Evolutionary conservation across 176 grass and related monocot genomes (phyloP).

Genomic region (Phyllostachys edulis): DNA sequence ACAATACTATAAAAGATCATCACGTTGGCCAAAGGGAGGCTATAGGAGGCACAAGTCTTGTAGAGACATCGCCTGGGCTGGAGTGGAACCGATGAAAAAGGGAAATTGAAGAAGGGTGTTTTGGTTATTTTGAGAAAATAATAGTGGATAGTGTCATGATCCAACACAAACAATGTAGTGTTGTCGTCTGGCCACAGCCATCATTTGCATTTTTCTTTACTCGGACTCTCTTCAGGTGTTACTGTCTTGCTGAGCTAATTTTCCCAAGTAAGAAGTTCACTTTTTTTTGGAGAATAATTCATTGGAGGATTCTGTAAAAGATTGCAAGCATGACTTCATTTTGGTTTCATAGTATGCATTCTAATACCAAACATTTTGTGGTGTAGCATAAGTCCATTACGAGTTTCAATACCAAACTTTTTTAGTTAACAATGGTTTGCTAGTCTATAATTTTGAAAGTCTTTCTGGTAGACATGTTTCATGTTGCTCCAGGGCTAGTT

Average conservation of each 20-base stretch:
- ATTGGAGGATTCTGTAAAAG: background rate
- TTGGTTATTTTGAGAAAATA: slow-evolving; percentile 18
- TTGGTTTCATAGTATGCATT: too few relatives aligned
- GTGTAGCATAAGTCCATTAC: background rate
- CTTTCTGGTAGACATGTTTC: background rate
- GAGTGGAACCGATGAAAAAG: background rate
- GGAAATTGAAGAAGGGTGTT: background rate
- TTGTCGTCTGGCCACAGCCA: too few relatives aligned
- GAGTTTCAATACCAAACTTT: background rate
- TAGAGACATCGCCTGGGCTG: background rate
- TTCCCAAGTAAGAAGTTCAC: background rate
- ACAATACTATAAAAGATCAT: background rate
- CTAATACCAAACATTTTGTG: too few relatives aligned
- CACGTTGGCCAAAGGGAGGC: background rate
- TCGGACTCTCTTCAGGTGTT: too few relatives aligned
- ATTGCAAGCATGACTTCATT: too few relatives aligned
- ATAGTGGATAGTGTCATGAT: slow-evolving; percentile 12
- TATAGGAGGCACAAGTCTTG: background rate
- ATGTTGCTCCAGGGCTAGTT: background rate
- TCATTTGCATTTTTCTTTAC: too few relatives aligned
- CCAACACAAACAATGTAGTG: background rate
- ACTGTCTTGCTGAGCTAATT: background rate
- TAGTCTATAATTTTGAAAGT: background rate
- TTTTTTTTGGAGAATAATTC: background rate
- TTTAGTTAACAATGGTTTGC: background rate